Evolutionary conservation across 2,329 filamentous ascomycete species (phyloP).

Genomic region (Epichloe gansuensis): DNA sequence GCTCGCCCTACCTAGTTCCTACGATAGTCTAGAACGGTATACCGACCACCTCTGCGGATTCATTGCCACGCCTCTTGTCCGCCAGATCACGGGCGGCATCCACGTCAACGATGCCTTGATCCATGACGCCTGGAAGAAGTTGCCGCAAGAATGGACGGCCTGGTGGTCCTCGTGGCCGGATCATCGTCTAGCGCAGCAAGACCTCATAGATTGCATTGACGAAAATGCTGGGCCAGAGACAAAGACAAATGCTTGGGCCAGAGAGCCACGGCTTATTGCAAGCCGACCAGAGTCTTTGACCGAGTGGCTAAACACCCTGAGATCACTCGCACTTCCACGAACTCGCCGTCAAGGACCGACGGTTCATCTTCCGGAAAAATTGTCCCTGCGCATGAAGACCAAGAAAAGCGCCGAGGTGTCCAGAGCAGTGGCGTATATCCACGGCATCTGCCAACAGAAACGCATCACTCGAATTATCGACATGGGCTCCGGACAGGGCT

Average conservation of each 20-base stretch:
- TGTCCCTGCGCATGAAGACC: constrained; percentile 17
- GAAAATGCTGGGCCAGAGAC: constrained; percentile 4
- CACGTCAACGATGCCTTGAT: constrained; percentile 23
- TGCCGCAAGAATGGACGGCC: constrained; percentile 19
- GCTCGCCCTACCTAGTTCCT: constrained; percentile 9
- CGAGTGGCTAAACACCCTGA: constrained; percentile 13
- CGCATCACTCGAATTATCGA: constrained; percentile 16
- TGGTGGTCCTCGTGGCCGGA: constrained; percentile 19
- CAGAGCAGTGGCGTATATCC: constrained; percentile 15
- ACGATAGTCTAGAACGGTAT: constrained; percentile 11
- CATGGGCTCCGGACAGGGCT: constrained; percentile 19
- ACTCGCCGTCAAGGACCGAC: constrained; percentile 9
- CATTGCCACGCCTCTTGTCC: constrained; percentile 16
- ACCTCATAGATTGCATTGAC: constrained; percentile 18
- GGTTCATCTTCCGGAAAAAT: constrained; percentile 10
- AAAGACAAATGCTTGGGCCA: not conserved
- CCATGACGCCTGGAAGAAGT: constrained; percentile 16
- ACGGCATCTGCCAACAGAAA: constrained; percentile 11
- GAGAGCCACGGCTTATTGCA: not conserved
- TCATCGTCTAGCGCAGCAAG: constrained; percentile 17
- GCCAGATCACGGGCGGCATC: constrained; percentile 21
- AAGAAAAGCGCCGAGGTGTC: constrained; percentile 21
- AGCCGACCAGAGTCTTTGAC: constrained; percentile 12
- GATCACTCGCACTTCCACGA: constrained; percentile 14
- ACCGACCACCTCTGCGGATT: constrained; percentile 13